Evolutionary conservation across 73 alveolate genomes (phyloP).

Genomic region (Tetrahymena borealis): DNA sequence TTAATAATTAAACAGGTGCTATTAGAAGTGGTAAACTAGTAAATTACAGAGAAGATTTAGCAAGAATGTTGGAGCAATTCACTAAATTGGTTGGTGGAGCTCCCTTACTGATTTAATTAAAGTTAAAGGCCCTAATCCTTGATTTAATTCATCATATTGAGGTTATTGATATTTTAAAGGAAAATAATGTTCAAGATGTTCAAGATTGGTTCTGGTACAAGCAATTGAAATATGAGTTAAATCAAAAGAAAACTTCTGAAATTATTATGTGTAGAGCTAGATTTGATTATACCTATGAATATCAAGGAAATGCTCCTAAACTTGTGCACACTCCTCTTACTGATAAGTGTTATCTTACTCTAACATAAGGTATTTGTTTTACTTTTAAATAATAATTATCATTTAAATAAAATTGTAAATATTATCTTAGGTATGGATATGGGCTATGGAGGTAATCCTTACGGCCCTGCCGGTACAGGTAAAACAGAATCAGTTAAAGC

Average conservation of each 20-base stretch:
- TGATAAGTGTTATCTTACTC: conserved; percentile 99
- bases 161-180: conserved; percentile 81
- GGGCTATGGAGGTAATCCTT: conserved; percentile 99
- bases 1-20: conserved; percentile 33
- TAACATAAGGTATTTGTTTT: conserved; percentile 76
- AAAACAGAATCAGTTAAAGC: conserved; percentile 99
- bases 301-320: conserved; percentile 99
- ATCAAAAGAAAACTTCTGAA: conserved; percentile 50
- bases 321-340: conserved; percentile 99
- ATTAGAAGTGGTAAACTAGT: conserved; percentile 78
- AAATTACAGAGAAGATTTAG: conserved; percentile 58
- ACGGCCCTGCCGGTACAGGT: conserved; percentile 99
- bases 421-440: conserved; percentile 79
- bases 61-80: conserved; percentile 47
- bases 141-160: conserved; percentile 99
- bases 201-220: conserved; percentile 98
- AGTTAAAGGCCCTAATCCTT: conserved; percentile 91
- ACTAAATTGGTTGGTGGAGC: conserved; percentile 77
- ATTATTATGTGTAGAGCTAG: conserved; percentile 96
- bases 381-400: background rate
- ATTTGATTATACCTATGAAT: conserved; percentile 97
- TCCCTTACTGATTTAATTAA: conserved; percentile 54
- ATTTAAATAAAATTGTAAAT: background rate
- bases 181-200: conserved; percentile 65
- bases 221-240: conserved; percentile 86